Evolutionary conservation across 1,139 yeast species (phyloP), one percentile per base, ranked within the genome.

Genomic region (Saccharomyces hybrid): DNA sequence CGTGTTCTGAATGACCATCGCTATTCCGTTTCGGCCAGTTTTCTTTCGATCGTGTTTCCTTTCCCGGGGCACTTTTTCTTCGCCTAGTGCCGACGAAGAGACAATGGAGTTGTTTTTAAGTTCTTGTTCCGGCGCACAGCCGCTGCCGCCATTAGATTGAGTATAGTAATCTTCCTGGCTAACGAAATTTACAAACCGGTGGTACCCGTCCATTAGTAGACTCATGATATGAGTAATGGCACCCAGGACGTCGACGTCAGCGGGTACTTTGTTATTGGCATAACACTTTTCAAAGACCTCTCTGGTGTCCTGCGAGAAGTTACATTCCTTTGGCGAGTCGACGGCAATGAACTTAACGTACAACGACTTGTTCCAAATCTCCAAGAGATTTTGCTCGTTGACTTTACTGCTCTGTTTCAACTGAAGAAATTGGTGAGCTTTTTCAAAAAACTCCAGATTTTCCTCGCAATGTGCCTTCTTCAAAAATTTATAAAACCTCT

Each of bases 241-340:
- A 28, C 56, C 55, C 27, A 56, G 57, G 28, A 68, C 60, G 46
- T 55, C 54, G 4, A 55, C 55, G 27, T 58, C 59, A 4, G 51
- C 50, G 27, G 71, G 70, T 11, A 59, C 44, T 2, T 38, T 31
- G 19, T 54, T 50, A 2, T 46, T 27, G n/a, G 14, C 34, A 49
- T 57, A 58, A 52, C 63, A 61, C 16, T 51, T 53, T n/a, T 60
- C 64, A 42, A 68, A 67, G 6, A 54, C 52, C 25, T 55, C 59
- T 47, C 62, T 58, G 28, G 65, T 62, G 6, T 57, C 59, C 51
- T 62, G 64, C 7, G 71, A 70, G 42, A 68, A 57, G 53, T 68
- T 68, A 49, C 70, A 66, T 54, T 68, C 70, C 57, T 56, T 57
- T 4, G 66, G 64, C 5, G 71, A 60, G 54, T 67, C 62, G 19